Base-by-base conservation (phyloP, 306 rosid genomes). In the Pyrus bretschneideri region DNA sequence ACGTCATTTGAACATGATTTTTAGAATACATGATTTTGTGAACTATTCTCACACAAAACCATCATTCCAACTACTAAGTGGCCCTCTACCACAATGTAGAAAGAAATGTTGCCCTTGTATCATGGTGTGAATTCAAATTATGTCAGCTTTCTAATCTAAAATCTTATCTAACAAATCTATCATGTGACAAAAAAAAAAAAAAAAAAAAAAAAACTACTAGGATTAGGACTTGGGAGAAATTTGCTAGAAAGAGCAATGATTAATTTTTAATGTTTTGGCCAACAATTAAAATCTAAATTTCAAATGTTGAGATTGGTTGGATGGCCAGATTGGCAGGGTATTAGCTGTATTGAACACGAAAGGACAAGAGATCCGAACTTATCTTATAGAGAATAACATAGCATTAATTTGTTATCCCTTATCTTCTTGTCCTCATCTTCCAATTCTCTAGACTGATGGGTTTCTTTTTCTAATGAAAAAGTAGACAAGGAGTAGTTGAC, bases 311-410 rank as follows among this genome's bases (percentile, higher is more conserved):
- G 13, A 74, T 70, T 57, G 66, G 72, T 78, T 82, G 81, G 81
- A 46, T 75, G 79, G 31, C 11, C 72, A 73, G 69, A 69, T 78
- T 73, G 62, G 29, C 40, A 31, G 57, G 49, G 77, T 78, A 76
- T 73, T 70, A 64, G 65, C 67, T 79, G 81, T 63, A 77, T 73
- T 79, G 71, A 59, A 75, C 77, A 84, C 70, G 78, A 85, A 58
- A 78, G 74, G 83, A 51, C 75, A 74, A 77, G 81, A 74, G 81
- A 77, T 79, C 78, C 73, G 76, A 58, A 80, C 77, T 78, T 80
- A 78, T 86, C 83, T 71, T 29, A 6, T 17, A 23, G 49, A 80
- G 64, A 77, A 80, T 79, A 80, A 64, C 30, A 30, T 54, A 52
- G 52, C 63, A 21, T 62, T 62, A 40, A 40, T 40, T 46, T 30